These are phyloP conservation scores for Trypanosomatidae sp. DNA, from an alignment of 208 protist species.

Conservation along the genomic window DNA sequence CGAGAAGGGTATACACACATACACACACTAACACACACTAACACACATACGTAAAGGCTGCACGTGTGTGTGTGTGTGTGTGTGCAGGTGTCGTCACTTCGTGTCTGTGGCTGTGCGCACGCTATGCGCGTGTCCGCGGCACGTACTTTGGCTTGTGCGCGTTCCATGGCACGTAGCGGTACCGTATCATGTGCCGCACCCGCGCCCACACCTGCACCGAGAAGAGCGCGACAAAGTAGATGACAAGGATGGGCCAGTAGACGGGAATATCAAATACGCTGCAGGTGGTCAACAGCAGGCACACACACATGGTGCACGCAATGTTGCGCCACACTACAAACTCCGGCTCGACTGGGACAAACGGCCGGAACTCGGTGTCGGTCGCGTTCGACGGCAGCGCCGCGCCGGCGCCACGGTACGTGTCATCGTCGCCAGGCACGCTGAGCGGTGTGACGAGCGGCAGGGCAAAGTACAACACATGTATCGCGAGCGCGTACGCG, in stretches of 20 bases:
- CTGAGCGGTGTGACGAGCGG: constrained; percentile 91
- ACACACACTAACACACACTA: too few relatives aligned
- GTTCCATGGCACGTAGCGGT: constrained; percentile 91
- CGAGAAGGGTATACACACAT: too few relatives aligned
- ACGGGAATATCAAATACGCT: constrained; percentile 93
- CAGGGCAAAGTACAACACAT: constrained; percentile 93
- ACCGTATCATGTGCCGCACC: constrained; percentile 96
- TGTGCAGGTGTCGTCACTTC: background rate
- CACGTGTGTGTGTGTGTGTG: too few relatives aligned
- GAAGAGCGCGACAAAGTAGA: constrained; percentile 95
- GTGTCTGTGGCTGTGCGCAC: background rate
- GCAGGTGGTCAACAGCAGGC: constrained; percentile 89
- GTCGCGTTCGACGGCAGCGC: constrained; percentile 48
- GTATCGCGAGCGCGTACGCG: constrained; percentile 94
- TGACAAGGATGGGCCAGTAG: constrained; percentile 97
- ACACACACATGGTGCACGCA: constrained; percentile 69
- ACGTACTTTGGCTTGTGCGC: constrained; percentile 76
- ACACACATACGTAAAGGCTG: too few relatives aligned
- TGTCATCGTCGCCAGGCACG: constrained; percentile 69
- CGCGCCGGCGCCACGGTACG: constrained; percentile 2
- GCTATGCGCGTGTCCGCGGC: constrained; percentile 29
- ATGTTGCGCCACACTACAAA: constrained; percentile 95
- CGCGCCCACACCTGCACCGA: constrained; percentile 89
- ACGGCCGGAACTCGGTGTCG: constrained; percentile 91
- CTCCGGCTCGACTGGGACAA: constrained; percentile 92